Conservation (phyloP, 176 grass and related monocot genomes). For the Cenchrus americanus region DNA sequence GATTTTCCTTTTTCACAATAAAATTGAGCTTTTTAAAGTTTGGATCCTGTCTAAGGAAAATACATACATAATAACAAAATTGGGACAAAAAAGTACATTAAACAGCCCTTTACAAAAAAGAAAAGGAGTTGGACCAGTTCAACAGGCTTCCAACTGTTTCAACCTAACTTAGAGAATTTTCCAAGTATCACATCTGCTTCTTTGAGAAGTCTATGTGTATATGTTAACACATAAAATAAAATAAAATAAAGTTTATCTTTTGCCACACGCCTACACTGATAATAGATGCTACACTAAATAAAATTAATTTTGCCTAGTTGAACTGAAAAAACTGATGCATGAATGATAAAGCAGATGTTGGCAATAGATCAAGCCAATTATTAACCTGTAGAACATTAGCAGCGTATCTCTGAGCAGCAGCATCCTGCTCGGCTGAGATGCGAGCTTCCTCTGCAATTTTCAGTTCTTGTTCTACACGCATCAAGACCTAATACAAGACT, state of each 20-base stretch:
- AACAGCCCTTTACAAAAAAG: background rate
- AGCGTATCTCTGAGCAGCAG: slow-evolving; percentile 88
- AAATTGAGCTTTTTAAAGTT: background rate
- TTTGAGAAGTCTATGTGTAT: slow-evolving; percentile 8
- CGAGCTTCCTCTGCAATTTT: slow-evolving; percentile 98
- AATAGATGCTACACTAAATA: slow-evolving; percentile 4
- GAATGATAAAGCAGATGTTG: slow-evolving; percentile 17
- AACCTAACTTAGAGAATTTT: slow-evolving; percentile 12
- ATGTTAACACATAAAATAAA: background rate
- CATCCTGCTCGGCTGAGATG: slow-evolving; percentile 94
- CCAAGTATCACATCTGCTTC: slow-evolving; percentile 1
- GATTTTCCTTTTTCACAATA: background rate
- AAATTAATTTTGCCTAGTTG: slow-evolving; percentile 31
- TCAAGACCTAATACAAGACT: slow-evolving; percentile 68
- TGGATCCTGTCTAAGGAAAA: slow-evolving; percentile 10
- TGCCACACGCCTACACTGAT: background rate
- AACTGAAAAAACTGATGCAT: slow-evolving; percentile 22
- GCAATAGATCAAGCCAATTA: slow-evolving; percentile 38
- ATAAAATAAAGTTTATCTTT: slow-evolving; percentile 8
- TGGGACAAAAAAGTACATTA: background rate
- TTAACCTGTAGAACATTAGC: slow-evolving; percentile 86
- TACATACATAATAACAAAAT: background rate
- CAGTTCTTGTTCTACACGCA: slow-evolving; percentile 98
- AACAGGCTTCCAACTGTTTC: background rate
- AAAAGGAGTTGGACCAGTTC: background rate